These are phyloP conservation scores for Nicotiana otophora DNA, from an alignment of 257 asterid species.

Conservation along the genomic window DNA sequence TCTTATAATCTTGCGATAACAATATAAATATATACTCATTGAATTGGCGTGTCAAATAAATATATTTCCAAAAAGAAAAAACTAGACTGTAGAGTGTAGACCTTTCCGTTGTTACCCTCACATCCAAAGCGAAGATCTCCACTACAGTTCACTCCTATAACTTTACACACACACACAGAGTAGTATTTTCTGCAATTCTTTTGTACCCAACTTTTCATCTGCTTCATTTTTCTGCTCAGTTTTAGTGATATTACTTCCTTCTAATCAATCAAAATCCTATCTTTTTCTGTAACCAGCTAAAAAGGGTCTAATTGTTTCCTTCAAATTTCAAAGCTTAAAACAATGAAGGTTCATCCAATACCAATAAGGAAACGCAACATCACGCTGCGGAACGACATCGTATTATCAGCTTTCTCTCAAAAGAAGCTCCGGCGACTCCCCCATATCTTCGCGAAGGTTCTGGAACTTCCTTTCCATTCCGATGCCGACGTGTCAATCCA, in stretches of 20 bases:
- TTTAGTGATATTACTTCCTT: background rate
- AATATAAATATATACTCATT: too few species aligned
- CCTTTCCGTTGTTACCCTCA: too few species aligned
- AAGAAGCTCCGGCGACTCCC: slow-evolving; percentile 76
- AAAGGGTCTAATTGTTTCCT: background rate
- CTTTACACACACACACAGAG: background rate
- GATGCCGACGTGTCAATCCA: slow-evolving; percentile 63
- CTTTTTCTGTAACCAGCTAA: background rate
- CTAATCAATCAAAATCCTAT: background rate
- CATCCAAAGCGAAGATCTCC: too few species aligned
- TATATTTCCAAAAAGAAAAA: too few species aligned
- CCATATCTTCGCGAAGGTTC: slow-evolving; percentile 78
- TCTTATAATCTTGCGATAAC: too few species aligned
- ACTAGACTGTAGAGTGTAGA: too few species aligned
- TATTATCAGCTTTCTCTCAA: slow-evolving; percentile 43
- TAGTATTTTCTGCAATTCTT: background rate
- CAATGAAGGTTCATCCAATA: slow-evolving; percentile 72
- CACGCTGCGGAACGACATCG: slow-evolving; percentile 47
- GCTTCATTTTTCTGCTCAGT: background rate
- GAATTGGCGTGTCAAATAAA: too few species aligned
- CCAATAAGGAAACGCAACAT: slow-evolving; percentile 26
- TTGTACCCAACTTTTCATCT: background rate
- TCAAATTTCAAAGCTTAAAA: background rate
- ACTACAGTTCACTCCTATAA: background rate
- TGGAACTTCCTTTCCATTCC: slow-evolving; percentile 67